Base-by-base conservation (phyloP, 1,284 basidiomycete genomes). In the Tilletia indica region DNA sequence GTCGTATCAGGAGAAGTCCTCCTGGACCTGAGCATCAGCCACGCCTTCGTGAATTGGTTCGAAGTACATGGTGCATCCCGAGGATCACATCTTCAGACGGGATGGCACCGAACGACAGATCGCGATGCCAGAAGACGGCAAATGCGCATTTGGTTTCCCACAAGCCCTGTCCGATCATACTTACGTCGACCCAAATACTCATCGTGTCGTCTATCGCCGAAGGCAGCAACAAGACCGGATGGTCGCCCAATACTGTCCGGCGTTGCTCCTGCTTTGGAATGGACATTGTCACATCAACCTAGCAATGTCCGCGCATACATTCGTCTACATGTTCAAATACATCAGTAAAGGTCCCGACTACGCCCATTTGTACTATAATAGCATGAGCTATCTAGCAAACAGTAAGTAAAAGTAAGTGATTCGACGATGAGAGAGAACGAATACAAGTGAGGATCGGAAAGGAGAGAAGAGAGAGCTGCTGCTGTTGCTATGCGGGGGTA, bases 261-360 rank as follows among this genome's bases (percentile, higher is more conserved):
- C 25, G 6, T 6, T 61, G 3, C 34, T 61, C 19, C 21, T 61
- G 21, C 19, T 25, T 3, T 61, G 58, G 58, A 31, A 61, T 6
- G 58, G 58, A 5, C 58, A 61, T 19, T 14, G 19, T 6, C 58
- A 61, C 21, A 31, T 61, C 58, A 31, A 61, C 25, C 11, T 61
- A 5, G n/a, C 34, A 8, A 12, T 34, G 21, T 61, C 58, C 6
- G 11, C 25, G 21, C 19, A 61, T 6, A 16, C 58, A 4, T 12
- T 61, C 21, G 58, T 61, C 6, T 61, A 61, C 58, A 31, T 61
- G 25, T 61, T 31, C 34, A 38, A 61, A 31, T 61, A 61, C 51
- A 54, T 54, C 51, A 19, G 4, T 4, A 54, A 54, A 19, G 51
- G 51, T 54, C 51, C 51, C 6, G 51, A 54, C 51, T 54, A 54